A percentile compares a stretch with the other conserved stretches of the same genome.
Evolutionary conservation across 2,329 filamentous ascomycete genomes (phyloP).

Genomic region (Incumbomyces delicatus): DNA sequence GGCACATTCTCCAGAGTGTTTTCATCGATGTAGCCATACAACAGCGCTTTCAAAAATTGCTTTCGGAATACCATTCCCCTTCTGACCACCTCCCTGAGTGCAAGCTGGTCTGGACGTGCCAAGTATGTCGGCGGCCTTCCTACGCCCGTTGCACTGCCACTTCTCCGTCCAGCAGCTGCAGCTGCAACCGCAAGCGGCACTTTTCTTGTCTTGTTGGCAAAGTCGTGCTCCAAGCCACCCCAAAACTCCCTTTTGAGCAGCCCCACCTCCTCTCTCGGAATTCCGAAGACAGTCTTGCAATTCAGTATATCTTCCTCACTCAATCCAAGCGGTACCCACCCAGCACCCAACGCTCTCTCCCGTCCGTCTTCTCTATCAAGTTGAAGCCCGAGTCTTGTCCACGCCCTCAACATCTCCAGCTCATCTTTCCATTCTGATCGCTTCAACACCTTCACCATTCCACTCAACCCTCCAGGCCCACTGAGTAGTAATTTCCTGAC

Average conservation of each 20-base stretch:
- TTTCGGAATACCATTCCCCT: constrained; percentile 15
- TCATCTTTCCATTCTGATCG: constrained; percentile 39
- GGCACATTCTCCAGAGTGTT: constrained; percentile 42
- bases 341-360: neutral
- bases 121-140: constrained; percentile 10
- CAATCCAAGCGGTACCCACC: constrained; percentile 4
- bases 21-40: constrained; percentile 53
- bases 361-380: constrained; percentile 22
- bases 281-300: constrained; percentile 36
- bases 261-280: constrained; percentile 46
- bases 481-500: constrained; percentile 53
- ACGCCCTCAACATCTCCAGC: constrained; percentile 47
- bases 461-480: constrained; percentile 37
- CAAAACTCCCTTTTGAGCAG: constrained; percentile 46
- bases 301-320: neutral
- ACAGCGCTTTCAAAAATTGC: constrained; percentile 16
- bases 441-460: constrained; percentile 51
- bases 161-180: neutral
- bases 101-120: constrained; percentile 22
- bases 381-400: constrained; percentile 48
- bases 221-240: constrained; percentile 29
- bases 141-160: neutral
- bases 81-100: constrained; percentile 20
- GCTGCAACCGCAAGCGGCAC: neutral
- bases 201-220: neutral